Base-by-base conservation (phyloP, 352 stramenopile genomes). In the Nothophytophthora sp. region DNA sequence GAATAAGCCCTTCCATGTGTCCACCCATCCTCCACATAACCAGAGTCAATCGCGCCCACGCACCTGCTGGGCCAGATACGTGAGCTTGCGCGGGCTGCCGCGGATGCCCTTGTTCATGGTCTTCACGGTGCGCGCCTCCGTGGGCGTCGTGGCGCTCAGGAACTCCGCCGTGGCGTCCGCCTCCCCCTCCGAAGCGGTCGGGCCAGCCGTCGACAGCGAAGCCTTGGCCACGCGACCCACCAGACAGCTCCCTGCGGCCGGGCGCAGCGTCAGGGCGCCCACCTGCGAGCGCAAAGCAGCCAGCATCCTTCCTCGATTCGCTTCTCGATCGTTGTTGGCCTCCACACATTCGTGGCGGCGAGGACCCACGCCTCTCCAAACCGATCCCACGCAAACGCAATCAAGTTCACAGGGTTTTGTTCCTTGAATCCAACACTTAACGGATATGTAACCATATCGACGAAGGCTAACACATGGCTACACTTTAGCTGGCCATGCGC, bases 41-140 rank as follows among this genome's bases (percentile, higher is more conserved):
- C n/a, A n/a, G n/a, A n/a, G n/a, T n/a, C n/a, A n/a, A n/a, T n/a
- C n/a, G n/a, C n/a, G n/a, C n/a, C n/a, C n/a, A n/a, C n/a, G n/a
- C n/a, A n/a, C n/a, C n/a, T 93, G 82, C 65, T 92, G 81, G 20
- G 84, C 84, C 43, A 95, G 47, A 50, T 91, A 88, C 57, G 79
- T 76, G 36, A 95, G 54, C 65, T 95, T 95, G 60, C 81, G 81
- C 10, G 81, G 84, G 27, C 84, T 95, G 32, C 67, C 78, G 48
- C 84, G 84, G 41, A 95, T 88, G 46, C 85, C 72, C 49, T 86
- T 78, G 65, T 92, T 94, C 55, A 90, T 81, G 3, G 83, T 94
- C 58, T 86, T 88, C 23, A 93, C 78, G 12, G 51, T 67, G 42
- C 83, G 83, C 13, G 58, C 40, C 28, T 89, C 78, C 4, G 54